A percentile compares a stretch with the other conserved stretches of the same genome.
Evolutionary conservation across 2,329 filamentous ascomycete species (phyloP).

Genomic region (Colletotrichum brevisporum): DNA sequence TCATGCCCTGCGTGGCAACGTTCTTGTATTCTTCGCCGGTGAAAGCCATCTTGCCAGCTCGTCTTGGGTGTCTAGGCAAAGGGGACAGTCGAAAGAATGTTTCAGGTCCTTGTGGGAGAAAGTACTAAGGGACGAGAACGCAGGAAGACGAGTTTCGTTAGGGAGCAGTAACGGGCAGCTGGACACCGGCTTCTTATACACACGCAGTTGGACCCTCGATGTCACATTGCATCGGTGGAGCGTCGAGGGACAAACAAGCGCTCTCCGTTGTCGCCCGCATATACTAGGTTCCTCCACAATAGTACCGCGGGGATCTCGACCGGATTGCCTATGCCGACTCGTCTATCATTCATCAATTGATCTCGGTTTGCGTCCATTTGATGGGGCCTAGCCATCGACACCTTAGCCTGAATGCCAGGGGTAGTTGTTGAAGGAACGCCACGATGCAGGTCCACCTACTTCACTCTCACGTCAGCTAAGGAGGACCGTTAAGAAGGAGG

Average conservation of each 20-base stretch:
- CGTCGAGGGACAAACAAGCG: conserved; percentile 3
- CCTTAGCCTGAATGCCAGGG: not conserved
- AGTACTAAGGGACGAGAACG: not conserved
- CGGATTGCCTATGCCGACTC: not conserved
- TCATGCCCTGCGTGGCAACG: conserved; percentile 48
- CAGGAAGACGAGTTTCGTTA: not conserved
- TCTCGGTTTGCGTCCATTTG: no score
- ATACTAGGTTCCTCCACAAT: not conserved
- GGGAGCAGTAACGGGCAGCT: not conserved
- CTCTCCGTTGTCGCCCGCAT: conserved; percentile 14
- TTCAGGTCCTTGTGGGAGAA: not conserved
- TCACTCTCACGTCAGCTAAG: conserved; percentile 32
- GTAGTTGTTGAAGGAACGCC: not conserved
- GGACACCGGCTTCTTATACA: conserved; percentile 11
- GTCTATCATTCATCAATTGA: not conserved
- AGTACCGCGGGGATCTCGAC: not conserved
- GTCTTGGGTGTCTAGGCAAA: not conserved
- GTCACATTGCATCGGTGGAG: conserved; percentile 28
- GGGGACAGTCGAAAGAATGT: no score
- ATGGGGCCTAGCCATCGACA: not conserved
- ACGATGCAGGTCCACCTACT: not conserved
- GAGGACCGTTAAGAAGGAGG: not conserved
- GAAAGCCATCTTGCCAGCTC: conserved; percentile 24
- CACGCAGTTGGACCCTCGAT: conserved; percentile 10
- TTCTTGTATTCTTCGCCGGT: conserved; percentile 39